Conservation (phyloP, 2,329 filamentous ascomycete genomes). For the Cladosporium halotolerans region DNA sequence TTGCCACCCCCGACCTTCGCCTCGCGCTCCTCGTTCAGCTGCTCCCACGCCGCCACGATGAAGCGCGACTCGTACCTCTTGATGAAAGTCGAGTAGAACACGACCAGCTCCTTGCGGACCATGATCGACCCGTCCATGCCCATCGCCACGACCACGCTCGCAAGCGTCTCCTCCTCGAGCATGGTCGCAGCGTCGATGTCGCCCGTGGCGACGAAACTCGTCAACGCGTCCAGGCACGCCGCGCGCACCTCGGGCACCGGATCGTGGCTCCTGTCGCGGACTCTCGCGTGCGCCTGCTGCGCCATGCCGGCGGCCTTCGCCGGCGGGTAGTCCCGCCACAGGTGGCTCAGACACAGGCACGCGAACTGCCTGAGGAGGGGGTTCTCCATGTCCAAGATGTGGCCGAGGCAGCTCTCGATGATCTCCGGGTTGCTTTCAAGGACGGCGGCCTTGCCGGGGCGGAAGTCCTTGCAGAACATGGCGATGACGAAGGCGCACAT, state of each 20-base stretch:
- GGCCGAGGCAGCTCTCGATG: constrained; percentile 77
- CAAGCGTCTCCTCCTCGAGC: constrained; percentile 69
- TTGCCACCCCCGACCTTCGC: constrained; percentile 20
- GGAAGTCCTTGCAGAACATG: constrained; percentile 94
- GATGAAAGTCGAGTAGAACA: constrained; percentile 90
- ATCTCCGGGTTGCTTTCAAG: constrained; percentile 82
- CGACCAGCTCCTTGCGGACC: constrained; percentile 85
- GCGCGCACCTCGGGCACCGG: constrained; percentile 87
- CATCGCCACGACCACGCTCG: constrained; percentile 84
- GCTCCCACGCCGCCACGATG: constrained; percentile 83
- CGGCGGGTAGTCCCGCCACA: constrained; percentile 86
- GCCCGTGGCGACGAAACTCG: constrained; percentile 83
- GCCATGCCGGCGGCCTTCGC: constrained; percentile 95
- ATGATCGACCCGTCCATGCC: constrained; percentile 89
- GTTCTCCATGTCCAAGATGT: constrained; percentile 80
- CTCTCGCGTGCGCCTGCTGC: constrained; percentile 73
- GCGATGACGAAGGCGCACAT: constrained; percentile 98
- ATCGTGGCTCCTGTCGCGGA: constrained; percentile 76
- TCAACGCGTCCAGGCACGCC: constrained; percentile 88
- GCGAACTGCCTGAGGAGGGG: constrained; percentile 90
- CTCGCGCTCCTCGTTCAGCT: constrained; percentile 66
- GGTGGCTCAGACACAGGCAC: constrained; percentile 87
- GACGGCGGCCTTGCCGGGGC: constrained; percentile 84
- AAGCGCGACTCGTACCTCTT: constrained; percentile 89
- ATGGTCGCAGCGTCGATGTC: constrained; percentile 17